Evolutionary conservation across 1,284 basidiomycete genomes (phyloP).

Genomic region (Meripilus lineatus): DNA sequence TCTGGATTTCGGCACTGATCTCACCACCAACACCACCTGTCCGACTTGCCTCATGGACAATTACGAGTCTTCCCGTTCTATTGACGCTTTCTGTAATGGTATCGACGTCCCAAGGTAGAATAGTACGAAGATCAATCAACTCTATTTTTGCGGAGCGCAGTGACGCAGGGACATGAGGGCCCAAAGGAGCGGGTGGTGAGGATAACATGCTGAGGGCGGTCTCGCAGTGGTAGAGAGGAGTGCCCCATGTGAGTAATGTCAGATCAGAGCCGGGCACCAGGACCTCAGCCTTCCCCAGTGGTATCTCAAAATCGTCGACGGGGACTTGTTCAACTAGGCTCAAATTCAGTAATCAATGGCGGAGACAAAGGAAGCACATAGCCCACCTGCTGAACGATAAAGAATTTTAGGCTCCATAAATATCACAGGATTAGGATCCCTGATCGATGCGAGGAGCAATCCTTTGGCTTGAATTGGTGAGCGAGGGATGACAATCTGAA

Average conservation of each 20-base stretch:
- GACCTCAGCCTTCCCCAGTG: constrained; percentile 75
- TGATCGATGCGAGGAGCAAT: constrained; percentile 77
- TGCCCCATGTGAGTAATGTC: constrained; percentile 89
- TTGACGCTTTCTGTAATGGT: constrained; percentile 78
- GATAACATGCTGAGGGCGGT: constrained; percentile 66
- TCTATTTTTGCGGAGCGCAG: constrained; percentile 77
- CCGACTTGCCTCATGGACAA: constrained; percentile 87
- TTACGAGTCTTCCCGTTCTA: constrained; percentile 79
- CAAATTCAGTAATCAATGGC: constrained; percentile 2
- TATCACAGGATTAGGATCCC: constrained; percentile 90
- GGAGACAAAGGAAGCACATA: constrained; percentile 11
- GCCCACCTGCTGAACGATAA: constrained; percentile 71
- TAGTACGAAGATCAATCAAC: constrained; percentile 86
- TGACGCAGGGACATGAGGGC: constrained; percentile 61
- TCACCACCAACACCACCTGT: constrained; percentile 86
- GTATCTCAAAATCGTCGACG: constrained; percentile 79
- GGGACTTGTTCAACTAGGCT: constrained; percentile 85
- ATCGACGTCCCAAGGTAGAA: constrained; percentile 86
- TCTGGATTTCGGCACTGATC: constrained; percentile 82
- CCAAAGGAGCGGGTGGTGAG: constrained; percentile 64
- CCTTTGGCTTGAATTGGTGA: constrained; percentile 96
- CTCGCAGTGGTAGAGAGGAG: constrained; percentile 89
- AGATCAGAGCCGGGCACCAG: constrained; percentile 75
- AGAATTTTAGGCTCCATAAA: constrained; percentile 95
- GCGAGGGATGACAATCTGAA: constrained; percentile 81